Base-by-base conservation (phyloP, 768 basidiomycete species). In the Astraeus odoratus region DNA sequence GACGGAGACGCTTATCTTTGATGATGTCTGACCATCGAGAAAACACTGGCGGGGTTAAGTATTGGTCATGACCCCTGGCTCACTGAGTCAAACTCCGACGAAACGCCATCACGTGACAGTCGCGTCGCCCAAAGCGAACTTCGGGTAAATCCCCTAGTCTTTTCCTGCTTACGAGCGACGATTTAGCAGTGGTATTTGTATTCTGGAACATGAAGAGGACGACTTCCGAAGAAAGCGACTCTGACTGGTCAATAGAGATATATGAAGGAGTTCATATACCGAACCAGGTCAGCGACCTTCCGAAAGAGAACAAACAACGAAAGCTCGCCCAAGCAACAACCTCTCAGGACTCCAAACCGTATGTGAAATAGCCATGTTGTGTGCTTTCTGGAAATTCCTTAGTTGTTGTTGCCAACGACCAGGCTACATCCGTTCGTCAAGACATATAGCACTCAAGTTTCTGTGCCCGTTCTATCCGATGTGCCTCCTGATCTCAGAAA, bases 211-310 rank as follows among this genome's bases (percentile, higher is more conserved):
- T 56, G 59, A 53, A 43, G 43, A 20, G 44, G 8, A n/a, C 43
- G 10, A 22, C 34, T 25, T 36, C 40, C 19, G 50, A 62, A 47
- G 49, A 53, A 27, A 48, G 51, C 12, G 51, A 49, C 10, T 45
- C 59, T 19, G 62, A 66, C 31, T 62, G 56, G 52, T 64, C 62
- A 20, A 51, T 64, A 29, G 64, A 66, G 46, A 62, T 64, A 27
- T 26, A 58, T 31, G 62, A 64, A 7, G 62, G 49, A 19, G 46
- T 51, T 22, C 43, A 33, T 15, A 40, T 27, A 12, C 47, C 44
- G 15, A 13, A 18, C 22, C 35, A 37, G 45, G 7, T 34, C 16
- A 24, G 46, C 51, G 51, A 53, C 13, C 16, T 4, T 43, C 51
- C 58, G 57, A 61, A 57, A 52, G 51, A 55, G 43, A 31, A 43